phyloP scores from a whole-genome alignment of 2,329 filamentous ascomycete genomes.

The Botryosphaeria dothidea region DNA sequence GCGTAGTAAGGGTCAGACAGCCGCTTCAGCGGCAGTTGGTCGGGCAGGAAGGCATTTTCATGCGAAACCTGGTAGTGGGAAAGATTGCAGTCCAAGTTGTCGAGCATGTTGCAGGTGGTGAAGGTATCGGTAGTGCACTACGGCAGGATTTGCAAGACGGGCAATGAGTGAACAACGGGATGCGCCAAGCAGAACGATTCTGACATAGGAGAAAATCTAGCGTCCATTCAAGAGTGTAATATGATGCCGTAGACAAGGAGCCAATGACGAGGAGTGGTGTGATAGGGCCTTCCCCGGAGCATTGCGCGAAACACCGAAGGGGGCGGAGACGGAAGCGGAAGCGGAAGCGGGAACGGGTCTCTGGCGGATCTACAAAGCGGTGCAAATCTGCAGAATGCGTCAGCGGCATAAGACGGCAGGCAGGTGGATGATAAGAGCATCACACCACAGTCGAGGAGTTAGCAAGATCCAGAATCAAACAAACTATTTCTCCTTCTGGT shows the following conservation, averaged over 20 bases:
- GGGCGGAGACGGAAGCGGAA: conserved; percentile 14
- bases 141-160: neutral
- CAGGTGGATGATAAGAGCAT: conserved; percentile 12
- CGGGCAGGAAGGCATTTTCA: conserved; percentile 77
- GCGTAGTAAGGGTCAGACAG: conserved; percentile 83
- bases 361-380: neutral
- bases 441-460: neutral
- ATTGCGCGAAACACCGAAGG: neutral
- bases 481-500: neutral
- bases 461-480: neutral
- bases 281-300: conserved; percentile 8
- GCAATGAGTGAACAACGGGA: neutral
- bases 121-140: neutral
- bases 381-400: neutral
- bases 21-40: conserved; percentile 68
- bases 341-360: conserved; percentile 4
- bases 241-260: neutral
- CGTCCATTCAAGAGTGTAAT: conserved; percentile 3
- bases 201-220: neutral
- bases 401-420: neutral
- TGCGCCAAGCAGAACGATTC: neutral
- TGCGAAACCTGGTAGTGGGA: conserved; percentile 78
- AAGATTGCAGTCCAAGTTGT: conserved; percentile 40
- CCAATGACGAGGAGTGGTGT: conserved; percentile 5
- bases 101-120: conserved; percentile 7